Evolutionary conservation across 495 filamentous ascomycete species (phyloP).

Genomic region (Daldinia decipiens): DNA sequence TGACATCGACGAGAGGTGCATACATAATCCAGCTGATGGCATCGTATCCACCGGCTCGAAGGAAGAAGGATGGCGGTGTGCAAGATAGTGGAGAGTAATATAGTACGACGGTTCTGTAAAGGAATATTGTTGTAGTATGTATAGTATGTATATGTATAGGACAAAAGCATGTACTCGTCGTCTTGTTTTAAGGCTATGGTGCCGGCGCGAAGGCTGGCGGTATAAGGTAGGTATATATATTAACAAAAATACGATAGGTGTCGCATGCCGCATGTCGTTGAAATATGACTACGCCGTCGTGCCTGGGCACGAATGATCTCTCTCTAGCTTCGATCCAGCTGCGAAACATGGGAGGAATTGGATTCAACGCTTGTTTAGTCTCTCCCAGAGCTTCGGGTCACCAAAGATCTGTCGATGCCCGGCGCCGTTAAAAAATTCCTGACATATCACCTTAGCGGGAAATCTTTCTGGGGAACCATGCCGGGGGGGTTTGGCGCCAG

Average conservation of each 20-base stretch:
- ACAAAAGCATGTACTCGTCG: background rate
- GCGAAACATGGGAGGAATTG: conserved; percentile 45
- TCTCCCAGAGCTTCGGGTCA: conserved; percentile 49
- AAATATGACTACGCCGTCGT: conserved; percentile 41
- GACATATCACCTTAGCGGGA: conserved; percentile 51
- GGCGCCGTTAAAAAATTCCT: conserved; percentile 43
- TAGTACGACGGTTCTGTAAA: conserved; percentile 21
- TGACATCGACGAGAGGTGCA: conserved; percentile 8
- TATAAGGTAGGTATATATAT: background rate
- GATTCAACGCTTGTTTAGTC: conserved; percentile 51
- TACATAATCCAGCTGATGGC: conserved; percentile 19
- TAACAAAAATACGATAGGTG: conserved; percentile 24
- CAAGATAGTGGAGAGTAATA: conserved; percentile 45
- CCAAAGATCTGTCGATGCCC: conserved; percentile 48
- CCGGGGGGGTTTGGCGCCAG: conserved; percentile 23
- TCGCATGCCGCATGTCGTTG: conserved; percentile 36
- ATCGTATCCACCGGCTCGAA: conserved; percentile 28
- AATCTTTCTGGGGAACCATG: conserved; percentile 51
- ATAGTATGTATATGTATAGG: conserved; percentile 8
- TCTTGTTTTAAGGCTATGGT: background rate
- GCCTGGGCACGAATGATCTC: conserved; percentile 44
- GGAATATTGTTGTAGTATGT: conserved; percentile 1
- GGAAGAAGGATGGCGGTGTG: conserved; percentile 45
- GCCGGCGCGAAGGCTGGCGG: background rate
- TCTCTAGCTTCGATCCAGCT: conserved; percentile 44